Conservation (phyloP, 805 yeast species). For the Metschnikowia anglica region DNA sequence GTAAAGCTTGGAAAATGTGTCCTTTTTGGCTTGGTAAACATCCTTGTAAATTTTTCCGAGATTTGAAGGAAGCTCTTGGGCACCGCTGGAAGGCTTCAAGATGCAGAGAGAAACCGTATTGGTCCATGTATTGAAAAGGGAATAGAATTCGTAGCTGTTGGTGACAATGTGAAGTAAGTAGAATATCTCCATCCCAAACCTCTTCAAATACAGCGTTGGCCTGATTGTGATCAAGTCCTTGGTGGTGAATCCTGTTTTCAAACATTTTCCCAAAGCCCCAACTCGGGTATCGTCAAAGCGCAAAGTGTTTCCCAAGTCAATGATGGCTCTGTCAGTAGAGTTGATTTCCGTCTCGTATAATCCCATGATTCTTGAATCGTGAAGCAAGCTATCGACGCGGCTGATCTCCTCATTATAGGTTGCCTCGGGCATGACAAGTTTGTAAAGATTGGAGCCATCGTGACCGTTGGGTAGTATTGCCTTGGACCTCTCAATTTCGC, state of each 20-base stretch:
- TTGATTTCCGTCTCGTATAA: constrained; percentile 74
- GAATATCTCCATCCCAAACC: constrained; percentile 55
- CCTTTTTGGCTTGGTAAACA: constrained; percentile 47
- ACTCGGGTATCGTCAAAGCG: constrained; percentile 65
- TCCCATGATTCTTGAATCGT: constrained; percentile 59
- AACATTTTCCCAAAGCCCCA: constrained; percentile 84
- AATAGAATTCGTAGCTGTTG: constrained; percentile 72
- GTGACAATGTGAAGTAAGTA: constrained; percentile 69
- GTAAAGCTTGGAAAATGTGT: constrained; percentile 41
- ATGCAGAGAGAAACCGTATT: constrained; percentile 50
- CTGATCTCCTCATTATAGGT: constrained; percentile 54
- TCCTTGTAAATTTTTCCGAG: constrained; percentile 57
- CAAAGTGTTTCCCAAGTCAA: constrained; percentile 75
- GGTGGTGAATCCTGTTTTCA: constrained; percentile 78
- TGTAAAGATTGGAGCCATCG: constrained; percentile 53
- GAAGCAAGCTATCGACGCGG: constrained; percentile 61
- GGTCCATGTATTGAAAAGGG: constrained; percentile 66
- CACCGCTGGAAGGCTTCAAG: constrained; percentile 65
- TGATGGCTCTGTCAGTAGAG: constrained; percentile 68
- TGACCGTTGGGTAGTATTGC: constrained; percentile 72
- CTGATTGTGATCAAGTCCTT: constrained; percentile 53
- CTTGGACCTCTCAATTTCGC: constrained; percentile 56
- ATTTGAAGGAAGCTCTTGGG: constrained; percentile 61
- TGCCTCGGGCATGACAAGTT: constrained; percentile 66
- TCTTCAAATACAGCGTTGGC: constrained; percentile 51